Evolutionary conservation across 2,329 filamentous ascomycete species (phyloP).

Genomic region (Colletotrichum sp.): DNA sequence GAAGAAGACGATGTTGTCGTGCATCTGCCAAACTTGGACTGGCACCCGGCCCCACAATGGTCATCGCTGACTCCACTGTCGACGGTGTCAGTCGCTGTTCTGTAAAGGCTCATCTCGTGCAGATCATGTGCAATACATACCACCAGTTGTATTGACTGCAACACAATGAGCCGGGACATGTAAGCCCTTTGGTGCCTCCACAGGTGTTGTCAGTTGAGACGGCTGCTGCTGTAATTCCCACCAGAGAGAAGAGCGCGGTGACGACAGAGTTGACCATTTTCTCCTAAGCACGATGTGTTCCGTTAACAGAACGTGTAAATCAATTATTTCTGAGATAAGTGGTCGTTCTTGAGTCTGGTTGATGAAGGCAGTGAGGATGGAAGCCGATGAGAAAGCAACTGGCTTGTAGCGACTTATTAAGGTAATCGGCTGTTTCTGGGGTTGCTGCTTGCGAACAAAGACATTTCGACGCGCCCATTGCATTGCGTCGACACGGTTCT

Average conservation of each 20-base stretch:
- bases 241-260: not conserved
- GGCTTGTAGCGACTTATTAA: not conserved
- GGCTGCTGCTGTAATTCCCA: not conserved
- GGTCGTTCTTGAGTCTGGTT: not conserved
- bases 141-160: conserved; percentile 13
- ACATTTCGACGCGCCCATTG: not conserved
- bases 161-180: conserved; percentile 30
- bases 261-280: not conserved
- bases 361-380: not conserved
- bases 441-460: not conserved
- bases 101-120: not conserved
- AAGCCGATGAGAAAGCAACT: not conserved
- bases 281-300: not conserved
- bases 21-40: conserved; percentile 2
- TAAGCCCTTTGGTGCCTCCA: conserved; percentile 41
- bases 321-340: not conserved
- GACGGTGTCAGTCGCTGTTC: not conserved
- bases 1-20: not conserved
- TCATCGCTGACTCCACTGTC: not conserved
- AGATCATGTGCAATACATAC: not conserved
- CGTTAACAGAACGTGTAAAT: not conserved
- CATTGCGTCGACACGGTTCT: not conserved
- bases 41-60: conserved; percentile 9
- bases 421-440: not conserved
- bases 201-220: conserved; percentile 39